Conservation (phyloP, 2,329 filamentous ascomycete genomes). For the Aspergillus oerlinghausenensis region DNA sequence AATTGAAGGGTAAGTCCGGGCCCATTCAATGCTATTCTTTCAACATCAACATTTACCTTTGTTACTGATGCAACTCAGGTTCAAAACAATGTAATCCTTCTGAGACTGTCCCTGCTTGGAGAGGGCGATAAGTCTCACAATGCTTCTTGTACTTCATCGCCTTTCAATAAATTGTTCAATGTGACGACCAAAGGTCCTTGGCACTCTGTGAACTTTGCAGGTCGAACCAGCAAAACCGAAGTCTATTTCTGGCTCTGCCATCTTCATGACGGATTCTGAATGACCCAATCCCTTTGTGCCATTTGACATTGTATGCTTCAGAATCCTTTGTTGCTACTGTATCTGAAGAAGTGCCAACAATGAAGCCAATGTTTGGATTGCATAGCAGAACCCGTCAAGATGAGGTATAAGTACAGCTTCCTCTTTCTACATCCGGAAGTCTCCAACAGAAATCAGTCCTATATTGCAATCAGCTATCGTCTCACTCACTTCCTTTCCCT, state of each 20-base stretch:
- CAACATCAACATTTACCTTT: background rate
- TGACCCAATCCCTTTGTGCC: background rate
- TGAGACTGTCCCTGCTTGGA: background rate
- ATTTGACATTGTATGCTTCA: background rate
- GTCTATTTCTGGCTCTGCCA: background rate
- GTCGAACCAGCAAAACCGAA: background rate
- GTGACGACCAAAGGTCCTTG: background rate
- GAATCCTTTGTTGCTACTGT: background rate
- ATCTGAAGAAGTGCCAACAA: background rate
- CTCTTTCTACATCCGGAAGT: background rate
- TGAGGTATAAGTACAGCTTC: background rate
- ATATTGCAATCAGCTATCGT: background rate
- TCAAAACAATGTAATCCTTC: background rate
- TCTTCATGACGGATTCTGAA: background rate
- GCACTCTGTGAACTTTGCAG: background rate
- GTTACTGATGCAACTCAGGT: background rate
- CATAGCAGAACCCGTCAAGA: background rate
- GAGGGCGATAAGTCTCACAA: background rate
- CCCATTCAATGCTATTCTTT: background rate
- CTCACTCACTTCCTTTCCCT: background rate
- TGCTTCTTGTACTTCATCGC: background rate
- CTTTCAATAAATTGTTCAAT: background rate
- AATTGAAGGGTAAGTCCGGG: background rate
- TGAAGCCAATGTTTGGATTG: background rate
- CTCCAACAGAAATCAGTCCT: background rate